Percentiles rank a stretch among this genome's conserved stretches.
Evolutionary conservation across 2,329 filamentous ascomycete species (phyloP).

Genomic region (Chaetothyriales sp.): DNA sequence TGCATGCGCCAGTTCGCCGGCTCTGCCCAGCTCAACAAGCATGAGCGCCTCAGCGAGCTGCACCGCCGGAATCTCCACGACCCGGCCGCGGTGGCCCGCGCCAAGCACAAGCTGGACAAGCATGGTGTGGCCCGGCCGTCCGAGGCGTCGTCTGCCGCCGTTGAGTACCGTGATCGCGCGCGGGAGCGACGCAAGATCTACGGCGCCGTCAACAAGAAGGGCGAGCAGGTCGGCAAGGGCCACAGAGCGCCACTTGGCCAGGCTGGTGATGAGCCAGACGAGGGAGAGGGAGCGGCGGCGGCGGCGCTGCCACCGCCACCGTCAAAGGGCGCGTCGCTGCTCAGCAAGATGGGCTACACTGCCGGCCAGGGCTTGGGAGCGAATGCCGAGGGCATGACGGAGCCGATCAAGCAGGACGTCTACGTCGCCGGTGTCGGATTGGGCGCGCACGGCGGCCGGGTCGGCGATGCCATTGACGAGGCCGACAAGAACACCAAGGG

Average conservation of each 20-base stretch:
- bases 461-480: slow-evolving; percentile 36
- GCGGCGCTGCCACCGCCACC: slow-evolving; percentile 22
- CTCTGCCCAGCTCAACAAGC: slow-evolving; percentile 41
- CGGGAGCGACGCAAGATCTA: slow-evolving; percentile 33
- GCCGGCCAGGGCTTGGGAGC: slow-evolving; percentile 36
- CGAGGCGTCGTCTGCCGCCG: slow-evolving; percentile 9
- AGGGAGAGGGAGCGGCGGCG: slow-evolving; percentile 10
- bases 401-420: slow-evolving; percentile 34
- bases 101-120: slow-evolving; percentile 30
- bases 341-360: slow-evolving; percentile 39
- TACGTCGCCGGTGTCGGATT: slow-evolving; percentile 38
- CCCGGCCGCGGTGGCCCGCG: slow-evolving; percentile 31
- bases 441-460: slow-evolving; percentile 35
- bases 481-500: slow-evolving; percentile 35
- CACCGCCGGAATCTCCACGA: slow-evolving; percentile 44
- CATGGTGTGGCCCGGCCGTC: slow-evolving; percentile 21
- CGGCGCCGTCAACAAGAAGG: slow-evolving; percentile 23
- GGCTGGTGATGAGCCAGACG: slow-evolving; percentile 2
- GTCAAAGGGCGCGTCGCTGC: slow-evolving; percentile 38
- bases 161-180: slow-evolving; percentile 35
- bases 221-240: slow-evolving; percentile 11
- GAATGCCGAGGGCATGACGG: slow-evolving; percentile 33
- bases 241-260: slow-evolving; percentile 3
- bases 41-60: slow-evolving; percentile 45
- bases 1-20: slow-evolving; percentile 47